phyloP scores from a whole-genome alignment of 176 grass and related monocot genomes.

The Carex parvula region DNA sequence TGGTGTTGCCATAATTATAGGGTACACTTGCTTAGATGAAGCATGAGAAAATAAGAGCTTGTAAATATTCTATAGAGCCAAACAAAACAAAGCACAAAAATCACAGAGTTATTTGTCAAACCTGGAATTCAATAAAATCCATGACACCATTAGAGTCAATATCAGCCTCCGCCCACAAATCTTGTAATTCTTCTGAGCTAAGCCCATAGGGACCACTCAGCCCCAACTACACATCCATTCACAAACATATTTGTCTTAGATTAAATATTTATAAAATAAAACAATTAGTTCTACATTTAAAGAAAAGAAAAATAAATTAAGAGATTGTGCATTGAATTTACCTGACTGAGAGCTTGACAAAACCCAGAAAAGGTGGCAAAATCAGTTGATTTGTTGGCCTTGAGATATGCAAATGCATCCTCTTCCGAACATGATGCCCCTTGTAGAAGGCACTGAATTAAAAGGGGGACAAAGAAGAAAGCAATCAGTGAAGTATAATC shows the following conservation, averaged over 20 bases:
- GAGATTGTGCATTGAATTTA: conserved; percentile 17
- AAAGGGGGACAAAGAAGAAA: neutral
- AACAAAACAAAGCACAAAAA: neutral
- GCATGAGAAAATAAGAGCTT: neutral
- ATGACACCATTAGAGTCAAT: conserved; percentile 34
- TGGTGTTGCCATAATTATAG: neutral
- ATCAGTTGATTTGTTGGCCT: conserved; percentile 56
- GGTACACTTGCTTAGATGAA: neutral
- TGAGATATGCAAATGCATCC: conserved; percentile 80
- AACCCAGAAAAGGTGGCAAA: conserved; percentile 67
- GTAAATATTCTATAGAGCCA: neutral
- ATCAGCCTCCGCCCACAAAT: conserved; percentile 64
- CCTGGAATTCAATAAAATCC: conserved; percentile 42
- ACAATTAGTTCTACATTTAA: neutral
- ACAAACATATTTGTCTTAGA: neutral
- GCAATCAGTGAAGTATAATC: neutral
- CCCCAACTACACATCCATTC: conserved; percentile 49
- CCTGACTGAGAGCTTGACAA: conserved; percentile 74
- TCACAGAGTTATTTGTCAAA: conserved; percentile 7
- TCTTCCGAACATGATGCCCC: conserved; percentile 54
- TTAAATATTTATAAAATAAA: neutral
- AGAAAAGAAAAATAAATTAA: neutral
- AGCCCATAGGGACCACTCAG: conserved; percentile 57
- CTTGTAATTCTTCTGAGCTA: conserved; percentile 51
- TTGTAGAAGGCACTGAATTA: conserved; percentile 58